These are phyloP conservation scores for Cymbidium sinense DNA, from an alignment of 106 monocot species.

Conservation along the genomic window DNA sequence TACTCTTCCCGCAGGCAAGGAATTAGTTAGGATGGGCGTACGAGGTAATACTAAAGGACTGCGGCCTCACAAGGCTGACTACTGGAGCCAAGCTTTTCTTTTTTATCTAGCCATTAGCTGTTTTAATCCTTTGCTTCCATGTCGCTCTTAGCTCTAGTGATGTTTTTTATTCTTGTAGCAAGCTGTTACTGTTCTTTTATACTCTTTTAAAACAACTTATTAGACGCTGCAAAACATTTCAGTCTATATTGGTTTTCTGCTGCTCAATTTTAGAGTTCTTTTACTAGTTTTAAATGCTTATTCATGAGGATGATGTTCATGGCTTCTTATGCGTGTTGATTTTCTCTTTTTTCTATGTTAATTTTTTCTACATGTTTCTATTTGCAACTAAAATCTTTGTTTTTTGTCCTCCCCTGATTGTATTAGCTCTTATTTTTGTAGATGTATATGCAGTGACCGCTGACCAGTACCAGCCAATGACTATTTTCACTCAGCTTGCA, in stretches of 20 bases:
- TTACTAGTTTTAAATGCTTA: background rate
- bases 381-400: no score
- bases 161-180: background rate
- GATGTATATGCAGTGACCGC: background rate
- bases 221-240: background rate
- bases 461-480: background rate
- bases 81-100: background rate
- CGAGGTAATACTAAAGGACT: background rate
- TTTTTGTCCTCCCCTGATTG: constrained; percentile 2
- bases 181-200: background rate
- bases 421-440: background rate
- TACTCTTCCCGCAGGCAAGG: background rate
- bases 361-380: no score
- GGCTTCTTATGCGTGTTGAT: background rate
- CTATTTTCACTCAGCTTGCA: background rate
- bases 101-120: background rate
- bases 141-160: background rate
- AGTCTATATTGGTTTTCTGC: background rate
- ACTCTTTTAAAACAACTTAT: background rate
- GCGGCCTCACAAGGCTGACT: background rate
- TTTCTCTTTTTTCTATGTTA: no score
- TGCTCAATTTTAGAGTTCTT: background rate
- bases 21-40: background rate
- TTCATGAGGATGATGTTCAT: background rate
- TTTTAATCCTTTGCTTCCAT: background rate